A percentile compares a stretch with the other conserved stretches of the same genome.
These are phyloP conservation scores for Saccharomycopsis microspora DNA, from an alignment of 805 yeast genomes.

Conservation along the genomic window DNA sequence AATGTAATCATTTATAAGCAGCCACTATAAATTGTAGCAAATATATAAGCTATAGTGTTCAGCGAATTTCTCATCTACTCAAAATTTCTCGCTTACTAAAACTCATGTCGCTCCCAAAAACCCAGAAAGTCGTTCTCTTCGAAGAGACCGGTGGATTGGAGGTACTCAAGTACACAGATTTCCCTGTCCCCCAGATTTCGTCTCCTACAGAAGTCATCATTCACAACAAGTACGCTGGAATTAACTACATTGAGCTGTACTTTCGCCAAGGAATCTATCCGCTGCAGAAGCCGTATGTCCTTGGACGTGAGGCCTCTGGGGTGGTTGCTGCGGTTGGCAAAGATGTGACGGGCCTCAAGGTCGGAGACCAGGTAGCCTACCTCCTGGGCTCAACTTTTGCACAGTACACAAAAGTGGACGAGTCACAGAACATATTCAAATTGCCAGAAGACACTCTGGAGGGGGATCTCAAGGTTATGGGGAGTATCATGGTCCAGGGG, in stretches of 20 bases:
- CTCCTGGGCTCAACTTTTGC: slow-evolving; percentile 48
- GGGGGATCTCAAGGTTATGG: slow-evolving; percentile 40
- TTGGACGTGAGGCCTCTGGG: slow-evolving; percentile 73
- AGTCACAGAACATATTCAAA: slow-evolving; percentile 31
- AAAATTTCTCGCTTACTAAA: too few relatives aligned
- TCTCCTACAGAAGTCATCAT: slow-evolving; percentile 48
- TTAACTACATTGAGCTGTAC: slow-evolving; percentile 75
- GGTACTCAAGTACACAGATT: slow-evolving; percentile 43
- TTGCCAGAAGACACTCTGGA: slow-evolving; percentile 38
- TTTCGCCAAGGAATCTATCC: slow-evolving; percentile 75
- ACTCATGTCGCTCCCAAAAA: slow-evolving; percentile 30
- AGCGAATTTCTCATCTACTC: too few relatives aligned
- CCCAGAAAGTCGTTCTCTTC: slow-evolving; percentile 45
- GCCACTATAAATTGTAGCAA: too few relatives aligned
- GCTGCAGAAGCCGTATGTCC: slow-evolving; percentile 41
- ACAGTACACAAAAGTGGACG: slow-evolving; percentile 47
- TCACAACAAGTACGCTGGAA: slow-evolving; percentile 67
- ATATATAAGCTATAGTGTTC: too few relatives aligned
- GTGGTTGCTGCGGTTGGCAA: slow-evolving; percentile 53
- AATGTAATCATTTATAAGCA: too few relatives aligned
- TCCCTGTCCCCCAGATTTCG: slow-evolving; percentile 45
- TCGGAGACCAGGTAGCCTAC: slow-evolving; percentile 67
- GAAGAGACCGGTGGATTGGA: slow-evolving; percentile 48
- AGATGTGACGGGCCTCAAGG: slow-evolving; percentile 38
- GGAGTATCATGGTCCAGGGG: slow-evolving; percentile 58